Percentiles rank a stretch among this genome's conserved stretches.
Evolutionary conservation across 140 eudicot genomes (phyloP).

Genomic region (Stevia rebaudiana): DNA sequence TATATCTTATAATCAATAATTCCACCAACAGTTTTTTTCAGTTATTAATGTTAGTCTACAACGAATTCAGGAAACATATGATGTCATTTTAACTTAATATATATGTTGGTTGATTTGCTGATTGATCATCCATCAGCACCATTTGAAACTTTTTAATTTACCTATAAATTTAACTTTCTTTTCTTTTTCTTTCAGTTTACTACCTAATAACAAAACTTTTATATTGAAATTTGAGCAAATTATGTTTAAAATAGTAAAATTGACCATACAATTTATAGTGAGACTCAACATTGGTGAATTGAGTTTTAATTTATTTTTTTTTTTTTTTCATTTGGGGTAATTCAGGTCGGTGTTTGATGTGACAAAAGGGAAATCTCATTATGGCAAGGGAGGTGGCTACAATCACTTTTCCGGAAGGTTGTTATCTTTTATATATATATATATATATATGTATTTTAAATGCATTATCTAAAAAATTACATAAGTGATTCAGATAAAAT

Average conservation of each 20-base stretch:
- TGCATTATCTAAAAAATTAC: neutral
- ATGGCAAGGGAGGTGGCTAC: conserved; percentile 89
- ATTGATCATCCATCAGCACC: neutral
- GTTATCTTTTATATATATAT: neutral
- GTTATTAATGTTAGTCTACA: neutral
- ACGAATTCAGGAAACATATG: neutral
- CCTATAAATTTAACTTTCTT: neutral
- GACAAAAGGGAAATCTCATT: conserved; percentile 81
- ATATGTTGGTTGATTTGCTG: neutral
- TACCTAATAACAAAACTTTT: neutral
- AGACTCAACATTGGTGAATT: neutral
- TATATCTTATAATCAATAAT: neutral
- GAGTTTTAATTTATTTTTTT: neutral
- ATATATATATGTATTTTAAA: neutral
- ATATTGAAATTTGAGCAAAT: neutral
- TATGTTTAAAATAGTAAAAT: neutral
- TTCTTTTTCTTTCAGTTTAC: neutral
- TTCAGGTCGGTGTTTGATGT: conserved; percentile 91
- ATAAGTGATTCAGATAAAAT: neutral
- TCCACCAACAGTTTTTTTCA: neutral
- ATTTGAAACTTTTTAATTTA: neutral
- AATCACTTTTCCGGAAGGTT: conserved; percentile 93
- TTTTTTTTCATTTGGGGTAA: neutral
- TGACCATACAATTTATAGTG: neutral
- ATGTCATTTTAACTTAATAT: neutral